Evolutionary conservation across 805 yeast genomes (phyloP), one percentile per base, ranked within the genome.

Genomic region (Zygoascus bituminiphila): DNA sequence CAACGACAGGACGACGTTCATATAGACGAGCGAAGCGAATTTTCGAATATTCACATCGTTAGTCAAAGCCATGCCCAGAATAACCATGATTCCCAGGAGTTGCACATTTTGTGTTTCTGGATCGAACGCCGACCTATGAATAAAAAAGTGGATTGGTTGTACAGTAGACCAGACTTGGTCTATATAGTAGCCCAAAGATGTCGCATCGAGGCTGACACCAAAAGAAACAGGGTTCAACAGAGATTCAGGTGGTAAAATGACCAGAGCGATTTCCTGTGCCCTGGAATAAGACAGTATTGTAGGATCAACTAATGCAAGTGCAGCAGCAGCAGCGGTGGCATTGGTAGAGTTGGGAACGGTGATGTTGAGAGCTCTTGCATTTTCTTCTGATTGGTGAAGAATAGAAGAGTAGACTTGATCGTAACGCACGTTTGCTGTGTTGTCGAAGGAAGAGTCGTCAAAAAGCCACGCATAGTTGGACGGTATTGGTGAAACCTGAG

Each of bases 71-170:
- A 63, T 56, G 2, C 67, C 67, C n/a, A 64, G 25, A 14, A 59
- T 42, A 8, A 57, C 54, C 48, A 64, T 38, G 10, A 56, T 57
- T 2, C 60, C 60, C 44, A 64, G 49, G 36, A 63, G 49, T 21
- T 58, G 52, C 0, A 58, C 54, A 36, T 58, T 56, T 15, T 55
- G 49, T 1, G 35, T 26, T 38, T 60, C 56, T 3, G 60, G 56
- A 21, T 57, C 56, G 48, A 60, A 63, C 4, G 63, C 54, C 4
- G 63, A 60, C 15, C 57, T 44, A 51, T 64, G 67, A 8, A 64
- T 48, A 26, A 60, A 49, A 40, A 48, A 38, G 31, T 47, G 36
- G 10, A 63, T 50, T 7, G 58, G 50, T 2, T 45, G 54, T 2
- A 57, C 57, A 9, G 48, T 42, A 9, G 44, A 15, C 66, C 64